These are phyloP conservation scores for Pestalotiopsis sp. DNA, from an alignment of 2,329 filamentous ascomycete genomes.

Conservation along the genomic window DNA sequence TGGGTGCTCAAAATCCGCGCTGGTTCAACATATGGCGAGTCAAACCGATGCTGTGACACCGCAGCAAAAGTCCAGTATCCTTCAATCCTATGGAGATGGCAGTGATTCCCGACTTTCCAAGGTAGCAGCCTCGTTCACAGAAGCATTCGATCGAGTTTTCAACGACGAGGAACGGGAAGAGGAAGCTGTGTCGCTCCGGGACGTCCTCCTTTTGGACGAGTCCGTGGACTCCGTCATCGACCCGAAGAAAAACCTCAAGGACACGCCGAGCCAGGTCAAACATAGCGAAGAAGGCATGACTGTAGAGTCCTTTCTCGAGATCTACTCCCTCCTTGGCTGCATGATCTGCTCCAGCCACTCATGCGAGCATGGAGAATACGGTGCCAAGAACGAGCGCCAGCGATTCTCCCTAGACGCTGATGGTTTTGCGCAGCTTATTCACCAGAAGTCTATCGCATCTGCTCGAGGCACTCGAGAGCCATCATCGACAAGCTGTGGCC, in stretches of 20 bases:
- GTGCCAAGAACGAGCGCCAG: conserved; percentile 54
- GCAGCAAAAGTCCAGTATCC: conserved; percentile 55
- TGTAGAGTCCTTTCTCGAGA: conserved; percentile 54
- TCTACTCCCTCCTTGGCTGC: conserved; percentile 59
- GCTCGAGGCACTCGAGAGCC: conserved; percentile 32
- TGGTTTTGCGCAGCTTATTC: conserved; percentile 37
- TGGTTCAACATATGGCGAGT: conserved; percentile 57
- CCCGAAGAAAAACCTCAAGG: conserved; percentile 56
- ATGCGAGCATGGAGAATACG: conserved; percentile 64
- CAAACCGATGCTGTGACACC: conserved; percentile 52
- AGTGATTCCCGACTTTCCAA: conserved; percentile 44
- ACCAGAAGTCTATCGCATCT: conserved; percentile 27
- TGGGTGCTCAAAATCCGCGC: conserved; percentile 53
- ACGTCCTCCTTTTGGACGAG: conserved; percentile 57
- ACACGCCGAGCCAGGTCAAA: conserved; percentile 38
- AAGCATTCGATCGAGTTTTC: conserved; percentile 62
- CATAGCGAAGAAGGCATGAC: conserved; percentile 37
- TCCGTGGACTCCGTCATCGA: conserved; percentile 57
- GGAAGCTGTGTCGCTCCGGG: conserved; percentile 49
- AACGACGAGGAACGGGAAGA: conserved; percentile 34
- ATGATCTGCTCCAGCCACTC: conserved; percentile 63
- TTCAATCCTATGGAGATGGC: conserved; percentile 50
- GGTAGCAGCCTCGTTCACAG: conserved; percentile 54
- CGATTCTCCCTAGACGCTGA: conserved; percentile 54
- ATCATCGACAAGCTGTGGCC: conserved; percentile 33